phyloP scores from a whole-genome alignment of 2,329 filamentous ascomycete species.

The Coniochaeta prunicola region DNA sequence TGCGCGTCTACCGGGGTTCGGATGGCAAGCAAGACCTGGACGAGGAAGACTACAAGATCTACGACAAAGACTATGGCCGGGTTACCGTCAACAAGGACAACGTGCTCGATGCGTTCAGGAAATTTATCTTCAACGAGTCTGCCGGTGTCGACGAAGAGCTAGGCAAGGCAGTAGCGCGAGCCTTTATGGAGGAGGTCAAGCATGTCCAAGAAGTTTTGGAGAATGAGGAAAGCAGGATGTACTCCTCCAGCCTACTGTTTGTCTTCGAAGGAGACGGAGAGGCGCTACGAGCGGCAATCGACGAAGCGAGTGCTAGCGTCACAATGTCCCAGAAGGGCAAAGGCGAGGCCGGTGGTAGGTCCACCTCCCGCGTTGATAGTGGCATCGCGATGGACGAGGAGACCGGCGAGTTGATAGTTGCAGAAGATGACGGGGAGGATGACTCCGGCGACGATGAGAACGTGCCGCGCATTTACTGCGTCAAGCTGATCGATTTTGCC shows the following conservation, averaged over 20 bases:
- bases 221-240: constrained; percentile 55
- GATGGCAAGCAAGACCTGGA: constrained; percentile 43
- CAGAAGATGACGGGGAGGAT: constrained; percentile 25
- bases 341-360: constrained; percentile 20
- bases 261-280: constrained; percentile 57
- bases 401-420: constrained; percentile 25
- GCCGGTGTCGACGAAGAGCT: constrained; percentile 54
- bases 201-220: constrained; percentile 46
- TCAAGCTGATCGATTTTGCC: constrained; percentile 95
- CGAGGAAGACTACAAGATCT: constrained; percentile 49
- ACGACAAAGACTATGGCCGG: constrained; percentile 57
- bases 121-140: constrained; percentile 49
- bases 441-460: constrained; percentile 48
- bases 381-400: constrained; percentile 44
- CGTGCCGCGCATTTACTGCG: constrained; percentile 60
- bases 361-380: constrained; percentile 44
- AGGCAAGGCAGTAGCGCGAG: constrained; percentile 45
- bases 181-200: constrained; percentile 46
- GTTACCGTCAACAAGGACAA: constrained; percentile 44
- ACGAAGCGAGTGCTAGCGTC: constrained; percentile 45
- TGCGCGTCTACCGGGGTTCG: constrained; percentile 55
- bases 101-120: constrained; percentile 44
- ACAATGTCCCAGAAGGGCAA: constrained; percentile 46
- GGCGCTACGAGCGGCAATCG: constrained; percentile 42
- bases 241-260: constrained; percentile 54